Evolutionary conservation across 2,329 filamentous ascomycete genomes (phyloP).

Genomic region (Penicillium brasilianum): DNA sequence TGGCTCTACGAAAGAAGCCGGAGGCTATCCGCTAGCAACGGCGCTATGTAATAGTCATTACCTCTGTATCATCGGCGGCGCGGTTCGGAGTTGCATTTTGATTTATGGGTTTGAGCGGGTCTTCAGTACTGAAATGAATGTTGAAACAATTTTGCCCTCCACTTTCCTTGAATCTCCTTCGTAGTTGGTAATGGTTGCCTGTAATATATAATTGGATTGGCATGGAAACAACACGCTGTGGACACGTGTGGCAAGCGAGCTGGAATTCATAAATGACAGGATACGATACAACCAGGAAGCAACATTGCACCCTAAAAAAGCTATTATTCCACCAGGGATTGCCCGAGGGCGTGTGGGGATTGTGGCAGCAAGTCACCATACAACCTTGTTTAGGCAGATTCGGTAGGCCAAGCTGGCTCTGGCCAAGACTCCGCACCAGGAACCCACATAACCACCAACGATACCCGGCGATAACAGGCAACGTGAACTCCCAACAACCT

Average conservation of each 20-base stretch:
- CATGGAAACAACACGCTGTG: too few species aligned
- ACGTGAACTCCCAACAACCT: constrained; percentile 1
- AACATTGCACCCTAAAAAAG: neutral
- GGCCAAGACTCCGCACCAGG: constrained; percentile 25
- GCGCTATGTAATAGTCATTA: constrained; percentile 36
- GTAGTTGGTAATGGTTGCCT: neutral
- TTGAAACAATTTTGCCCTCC: constrained; percentile 6
- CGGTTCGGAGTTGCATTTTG: constrained; percentile 23
- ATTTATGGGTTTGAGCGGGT: constrained; percentile 27
- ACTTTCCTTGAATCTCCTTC: neutral
- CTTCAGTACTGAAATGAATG: constrained; percentile 20
- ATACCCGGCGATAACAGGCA: constrained; percentile 9
- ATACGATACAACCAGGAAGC: neutral
- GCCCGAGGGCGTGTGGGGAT: neutral
- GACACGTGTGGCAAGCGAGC: too few species aligned
- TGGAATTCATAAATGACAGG: neutral
- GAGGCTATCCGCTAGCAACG: constrained; percentile 45
- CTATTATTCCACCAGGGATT: neutral
- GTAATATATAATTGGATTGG: neutral
- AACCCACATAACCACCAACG: constrained; percentile 23
- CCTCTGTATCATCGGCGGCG: constrained; percentile 18
- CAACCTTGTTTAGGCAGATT: constrained; percentile 5
- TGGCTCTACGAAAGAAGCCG: constrained; percentile 88
- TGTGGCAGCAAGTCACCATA: neutral
- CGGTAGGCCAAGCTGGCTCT: constrained; percentile 9